Evolutionary conservation across 371 early-diverging fungal species (phyloP).

Genomic region (Mucor saturninus): DNA sequence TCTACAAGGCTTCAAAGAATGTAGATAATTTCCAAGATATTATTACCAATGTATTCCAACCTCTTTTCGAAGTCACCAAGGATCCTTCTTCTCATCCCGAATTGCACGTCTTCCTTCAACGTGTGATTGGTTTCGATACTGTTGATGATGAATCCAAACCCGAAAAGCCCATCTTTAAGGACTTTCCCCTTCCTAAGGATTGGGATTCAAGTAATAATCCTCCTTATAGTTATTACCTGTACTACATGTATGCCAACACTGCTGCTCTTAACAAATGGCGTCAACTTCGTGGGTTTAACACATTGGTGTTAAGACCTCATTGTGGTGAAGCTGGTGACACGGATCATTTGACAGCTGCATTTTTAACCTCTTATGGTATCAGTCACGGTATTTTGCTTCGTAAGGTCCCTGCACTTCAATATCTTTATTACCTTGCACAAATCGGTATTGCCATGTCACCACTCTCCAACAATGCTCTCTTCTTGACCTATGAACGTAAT

Average conservation of each 20-base stretch:
- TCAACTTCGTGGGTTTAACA: slow-evolving; percentile 80
- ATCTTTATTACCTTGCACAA: slow-evolving; percentile 95
- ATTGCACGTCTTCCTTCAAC: slow-evolving; percentile 91
- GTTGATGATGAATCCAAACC: slow-evolving; percentile 98
- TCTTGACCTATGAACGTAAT: slow-evolving; percentile 95
- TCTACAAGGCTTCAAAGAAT: slow-evolving; percentile 77
- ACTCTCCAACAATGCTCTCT: slow-evolving; percentile 97
- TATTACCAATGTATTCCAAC: slow-evolving; percentile 87
- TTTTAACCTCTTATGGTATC: slow-evolving; percentile 91
- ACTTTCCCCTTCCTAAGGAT: slow-evolving; percentile 83
- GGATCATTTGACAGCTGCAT: slow-evolving; percentile 94
- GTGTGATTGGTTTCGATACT: slow-evolving; percentile 96
- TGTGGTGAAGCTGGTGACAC: slow-evolving; percentile 98
- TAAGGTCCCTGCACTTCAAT: slow-evolving; percentile 97
- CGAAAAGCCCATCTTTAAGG: slow-evolving; percentile 83
- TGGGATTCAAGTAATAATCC: slow-evolving; percentile 90
- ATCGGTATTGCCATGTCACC: slow-evolving; percentile 99
- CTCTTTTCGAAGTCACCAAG: slow-evolving; percentile 92
- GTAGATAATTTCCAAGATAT: slow-evolving; percentile 84
- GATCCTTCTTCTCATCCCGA: slow-evolving; percentile 88
- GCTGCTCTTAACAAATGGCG: slow-evolving; percentile 89
- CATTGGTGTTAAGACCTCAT: slow-evolving; percentile 96
- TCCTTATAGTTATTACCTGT: slow-evolving; percentile 96
- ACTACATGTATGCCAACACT: slow-evolving; percentile 95
- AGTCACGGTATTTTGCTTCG: slow-evolving; percentile 96